These are phyloP conservation scores for Hypoxylon rubiginosum DNA, from an alignment of 2,329 filamentous ascomycete species.

Conservation along the genomic window DNA sequence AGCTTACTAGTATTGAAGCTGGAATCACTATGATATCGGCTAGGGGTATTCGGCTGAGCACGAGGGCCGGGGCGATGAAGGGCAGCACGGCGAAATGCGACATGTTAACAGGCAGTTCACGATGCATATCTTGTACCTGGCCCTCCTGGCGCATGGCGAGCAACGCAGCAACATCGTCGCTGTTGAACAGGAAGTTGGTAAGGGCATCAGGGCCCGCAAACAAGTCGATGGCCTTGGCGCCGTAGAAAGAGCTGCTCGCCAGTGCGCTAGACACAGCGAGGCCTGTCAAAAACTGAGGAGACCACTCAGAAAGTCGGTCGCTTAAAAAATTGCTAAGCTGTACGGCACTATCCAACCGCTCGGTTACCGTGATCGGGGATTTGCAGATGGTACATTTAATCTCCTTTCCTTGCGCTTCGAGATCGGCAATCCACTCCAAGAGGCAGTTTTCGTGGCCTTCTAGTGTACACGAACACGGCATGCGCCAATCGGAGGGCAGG, in stretches of 20 bases:
- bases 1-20: conserved; percentile 49
- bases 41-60: conserved; percentile 74
- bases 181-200: conserved; percentile 56
- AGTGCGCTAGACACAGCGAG: conserved; percentile 66
- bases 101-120: conserved; percentile 36
- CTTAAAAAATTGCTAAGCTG: conserved; percentile 73
- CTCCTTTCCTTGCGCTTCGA: conserved; percentile 76
- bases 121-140: neutral
- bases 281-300: conserved; percentile 75
- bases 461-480: conserved; percentile 90
- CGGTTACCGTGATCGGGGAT: conserved; percentile 79
- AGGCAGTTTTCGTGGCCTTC: conserved; percentile 87
- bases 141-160: conserved; percentile 25
- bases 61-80: conserved; percentile 75
- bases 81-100: conserved; percentile 60
- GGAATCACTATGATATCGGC: conserved; percentile 63
- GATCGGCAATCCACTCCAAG: conserved; percentile 92
- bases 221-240: conserved; percentile 62
- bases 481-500: conserved; percentile 76
- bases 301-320: conserved; percentile 65
- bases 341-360: conserved; percentile 80
- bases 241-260: conserved; percentile 68
- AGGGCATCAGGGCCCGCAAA: conserved; percentile 66
- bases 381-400: conserved; percentile 93
- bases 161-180: conserved; percentile 22